Evolutionary conservation across 768 basidiomycete species (phyloP).

Genomic region (Russula foetens): DNA sequence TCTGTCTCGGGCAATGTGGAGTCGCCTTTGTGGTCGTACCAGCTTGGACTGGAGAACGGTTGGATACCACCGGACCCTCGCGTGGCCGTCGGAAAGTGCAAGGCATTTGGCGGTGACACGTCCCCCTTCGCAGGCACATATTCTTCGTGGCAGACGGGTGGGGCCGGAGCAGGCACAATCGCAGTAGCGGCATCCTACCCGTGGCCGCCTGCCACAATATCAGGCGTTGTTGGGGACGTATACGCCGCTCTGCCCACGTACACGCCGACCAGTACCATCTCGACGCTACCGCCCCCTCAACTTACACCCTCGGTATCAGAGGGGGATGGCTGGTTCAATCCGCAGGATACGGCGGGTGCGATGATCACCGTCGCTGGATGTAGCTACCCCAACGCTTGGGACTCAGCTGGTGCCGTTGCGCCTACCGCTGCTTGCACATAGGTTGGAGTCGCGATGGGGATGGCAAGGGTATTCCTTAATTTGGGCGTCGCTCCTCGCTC

Average conservation of each 20-base stretch:
- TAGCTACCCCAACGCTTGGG: constrained; percentile 53
- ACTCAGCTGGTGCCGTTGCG: constrained; percentile 14
- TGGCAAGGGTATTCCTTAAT: neutral
- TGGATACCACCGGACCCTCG: constrained; percentile 77
- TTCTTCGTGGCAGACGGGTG: constrained; percentile 64
- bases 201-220: constrained; percentile 50
- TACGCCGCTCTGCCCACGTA: constrained; percentile 47
- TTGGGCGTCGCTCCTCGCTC: neutral
- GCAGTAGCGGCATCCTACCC: constrained; percentile 35
- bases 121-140: constrained; percentile 37
- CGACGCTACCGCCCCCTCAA: constrained; percentile 48
- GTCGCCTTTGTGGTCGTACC: constrained; percentile 62
- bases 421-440: constrained; percentile 18
- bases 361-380: constrained; percentile 58
- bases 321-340: constrained; percentile 52
- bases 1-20: constrained; percentile 39
- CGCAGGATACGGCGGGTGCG: constrained; percentile 41
- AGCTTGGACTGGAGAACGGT: constrained; percentile 61
- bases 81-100: constrained; percentile 55
- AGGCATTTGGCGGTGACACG: constrained; percentile 37
- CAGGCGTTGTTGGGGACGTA: constrained; percentile 31
- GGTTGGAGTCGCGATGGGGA: neutral
- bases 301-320: constrained; percentile 37
- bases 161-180: constrained; percentile 42
- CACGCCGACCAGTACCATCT: constrained; percentile 49